Conservation (phyloP, 768 basidiomycete species). For the Amanita muscaria region DNA sequence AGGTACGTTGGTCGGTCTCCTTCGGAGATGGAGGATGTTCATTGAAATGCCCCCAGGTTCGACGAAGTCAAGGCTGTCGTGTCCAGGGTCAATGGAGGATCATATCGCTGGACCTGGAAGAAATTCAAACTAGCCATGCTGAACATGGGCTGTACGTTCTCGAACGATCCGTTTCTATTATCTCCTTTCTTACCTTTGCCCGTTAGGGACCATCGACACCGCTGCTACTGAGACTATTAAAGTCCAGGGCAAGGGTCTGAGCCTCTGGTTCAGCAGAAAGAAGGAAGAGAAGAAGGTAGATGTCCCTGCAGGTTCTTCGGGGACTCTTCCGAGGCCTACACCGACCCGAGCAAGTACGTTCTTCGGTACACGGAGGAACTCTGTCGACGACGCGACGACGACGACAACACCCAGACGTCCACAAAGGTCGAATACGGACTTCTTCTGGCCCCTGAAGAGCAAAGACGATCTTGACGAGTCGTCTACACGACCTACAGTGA, state of each 20-base stretch:
- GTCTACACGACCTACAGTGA: constrained; percentile 21
- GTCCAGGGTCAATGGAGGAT: constrained; percentile 64
- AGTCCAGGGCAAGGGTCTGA: constrained; percentile 42
- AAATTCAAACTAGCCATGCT: constrained; percentile 70
- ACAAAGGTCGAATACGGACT: constrained; percentile 13
- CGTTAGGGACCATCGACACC: constrained; percentile 53
- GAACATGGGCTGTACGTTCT: constrained; percentile 68
- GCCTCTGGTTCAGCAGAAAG: constrained; percentile 46
- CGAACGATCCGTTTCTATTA: not conserved
- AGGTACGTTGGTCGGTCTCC: constrained; percentile 25
- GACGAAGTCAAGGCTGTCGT: constrained; percentile 67
- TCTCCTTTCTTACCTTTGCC: constrained; percentile 1
- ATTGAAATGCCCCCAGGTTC: constrained; percentile 28
- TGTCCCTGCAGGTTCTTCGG: constrained; percentile 6
- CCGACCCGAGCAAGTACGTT: constrained; percentile 21
- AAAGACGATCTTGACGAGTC: constrained; percentile 20
- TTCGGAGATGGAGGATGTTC: not conserved
- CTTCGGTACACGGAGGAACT: constrained; percentile 19
- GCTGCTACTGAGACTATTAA: constrained; percentile 53
- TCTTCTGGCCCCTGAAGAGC: constrained; percentile 17
- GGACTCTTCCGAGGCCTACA: constrained; percentile 10
- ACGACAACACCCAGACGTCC: not conserved
- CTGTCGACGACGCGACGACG: constrained; percentile 18
- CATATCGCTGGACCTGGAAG: constrained; percentile 80
- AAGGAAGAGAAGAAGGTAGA: constrained; percentile 28